phyloP scores from a whole-genome alignment of 768 basidiomycete genomes.

The Nevesoporus exiguus region DNA sequence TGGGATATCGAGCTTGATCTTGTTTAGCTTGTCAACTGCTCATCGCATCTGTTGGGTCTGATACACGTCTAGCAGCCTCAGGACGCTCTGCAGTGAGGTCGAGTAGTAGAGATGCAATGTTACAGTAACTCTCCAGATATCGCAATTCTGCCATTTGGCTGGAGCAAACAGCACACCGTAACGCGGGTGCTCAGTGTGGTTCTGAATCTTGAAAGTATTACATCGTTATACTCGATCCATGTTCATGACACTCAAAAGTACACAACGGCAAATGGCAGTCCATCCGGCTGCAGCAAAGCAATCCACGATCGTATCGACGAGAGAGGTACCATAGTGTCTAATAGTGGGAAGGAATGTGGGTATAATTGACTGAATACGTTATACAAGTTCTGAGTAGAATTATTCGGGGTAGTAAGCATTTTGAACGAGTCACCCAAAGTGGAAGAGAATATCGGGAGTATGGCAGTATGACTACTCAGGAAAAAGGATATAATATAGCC shows the following conservation, averaged over 20 bases:
- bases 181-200: neutral
- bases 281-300: neutral
- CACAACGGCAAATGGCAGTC: neutral
- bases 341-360: slow-evolving; percentile 2
- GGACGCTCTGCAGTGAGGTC: too few species aligned
- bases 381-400: neutral
- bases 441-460: neutral
- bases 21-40: slow-evolving; percentile 26
- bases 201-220: too few species aligned
- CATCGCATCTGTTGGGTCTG: neutral
- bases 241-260: neutral
- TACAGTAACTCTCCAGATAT: too few species aligned
- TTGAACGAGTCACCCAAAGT: neutral
- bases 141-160: neutral
- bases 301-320: neutral
- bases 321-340: neutral
- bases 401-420: slow-evolving; percentile 2
- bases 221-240: neutral
- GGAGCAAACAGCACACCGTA: too few species aligned
- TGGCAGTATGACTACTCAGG: neutral
- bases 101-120: too few species aligned
- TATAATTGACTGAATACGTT: slow-evolving; percentile 26
- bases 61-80: neutral
- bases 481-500: neutral
- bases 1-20: slow-evolving; percentile 76